Evolutionary conservation across 441 rosid species (phyloP).

Genomic region (Pelargonium australe): DNA sequence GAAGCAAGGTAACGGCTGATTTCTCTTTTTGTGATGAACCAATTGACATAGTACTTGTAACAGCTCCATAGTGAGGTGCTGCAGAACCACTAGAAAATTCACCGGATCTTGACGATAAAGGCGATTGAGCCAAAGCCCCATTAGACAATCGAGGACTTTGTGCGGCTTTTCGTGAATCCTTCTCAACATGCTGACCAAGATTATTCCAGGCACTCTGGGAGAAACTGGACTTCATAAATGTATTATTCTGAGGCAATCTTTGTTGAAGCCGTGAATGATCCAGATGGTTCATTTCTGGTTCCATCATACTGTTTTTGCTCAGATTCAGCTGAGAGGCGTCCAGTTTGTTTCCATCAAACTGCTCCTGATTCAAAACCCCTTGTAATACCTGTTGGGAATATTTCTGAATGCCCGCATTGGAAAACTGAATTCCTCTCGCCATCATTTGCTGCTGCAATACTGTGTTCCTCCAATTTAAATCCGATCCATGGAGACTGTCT

Average conservation of each 20-base stretch:
- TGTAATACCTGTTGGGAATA: slow-evolving; percentile 65
- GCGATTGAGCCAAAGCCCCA: slow-evolving; percentile 83
- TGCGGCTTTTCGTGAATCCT: slow-evolving; percentile 62
- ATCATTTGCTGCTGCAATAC: slow-evolving; percentile 51
- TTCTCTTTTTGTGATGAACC: slow-evolving; percentile 74
- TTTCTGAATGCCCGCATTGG: slow-evolving; percentile 53
- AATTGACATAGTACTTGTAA: slow-evolving; percentile 38
- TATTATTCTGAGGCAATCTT: slow-evolving; percentile 51
- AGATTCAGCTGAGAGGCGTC: slow-evolving; percentile 41
- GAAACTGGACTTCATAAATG: slow-evolving; percentile 48
- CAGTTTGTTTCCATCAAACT: slow-evolving; percentile 58
- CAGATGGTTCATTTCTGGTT: slow-evolving; percentile 55
- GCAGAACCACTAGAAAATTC: slow-evolving; percentile 90
- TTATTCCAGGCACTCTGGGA: slow-evolving; percentile 65
- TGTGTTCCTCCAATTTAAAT: slow-evolving; percentile 59
- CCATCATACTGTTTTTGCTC: slow-evolving; percentile 44
- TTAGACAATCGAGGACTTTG: slow-evolving; percentile 85
- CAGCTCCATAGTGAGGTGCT: slow-evolving; percentile 71
- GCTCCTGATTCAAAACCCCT: slow-evolving; percentile 68
- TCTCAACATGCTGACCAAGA: slow-evolving; percentile 56
- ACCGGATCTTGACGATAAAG: slow-evolving; percentile 92
- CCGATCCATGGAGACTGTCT: slow-evolving; percentile 60
- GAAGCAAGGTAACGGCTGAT: slow-evolving; percentile 53
- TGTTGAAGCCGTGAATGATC: slow-evolving; percentile 53
- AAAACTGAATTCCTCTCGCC: slow-evolving; percentile 59